Percentiles rank a stretch among this genome's conserved stretches.
phyloP scores from a whole-genome alignment of 73 alveolate genomes.

The Breviolum minutum region DNA sequence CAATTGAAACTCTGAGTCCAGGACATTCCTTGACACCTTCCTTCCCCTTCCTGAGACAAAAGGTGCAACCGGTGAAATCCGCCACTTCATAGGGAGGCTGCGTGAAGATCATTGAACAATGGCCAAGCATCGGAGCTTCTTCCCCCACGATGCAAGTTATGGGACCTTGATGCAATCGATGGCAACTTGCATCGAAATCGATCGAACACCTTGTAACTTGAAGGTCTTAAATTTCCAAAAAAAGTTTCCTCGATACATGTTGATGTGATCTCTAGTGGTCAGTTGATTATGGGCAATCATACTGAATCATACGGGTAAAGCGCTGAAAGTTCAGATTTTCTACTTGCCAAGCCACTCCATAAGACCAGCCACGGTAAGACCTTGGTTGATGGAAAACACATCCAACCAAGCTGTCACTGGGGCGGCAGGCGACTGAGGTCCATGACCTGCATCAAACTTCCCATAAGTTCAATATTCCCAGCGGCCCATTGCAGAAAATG shows the following conservation, averaged over 20 bases:
- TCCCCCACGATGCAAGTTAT: not conserved
- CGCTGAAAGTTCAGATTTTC: not conserved
- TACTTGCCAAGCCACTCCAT: not conserved
- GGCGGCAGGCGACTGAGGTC: not conserved
- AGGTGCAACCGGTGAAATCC: not conserved
- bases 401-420: no score
- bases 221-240: no score
- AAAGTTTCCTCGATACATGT: no score
- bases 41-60: not conserved
- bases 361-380: no score
- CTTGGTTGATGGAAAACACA: no score
- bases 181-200: no score
- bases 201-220: no score
- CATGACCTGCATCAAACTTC: constrained; percentile 7
- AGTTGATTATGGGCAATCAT: not conserved
- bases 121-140: constrained; percentile 12
- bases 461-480: not conserved
- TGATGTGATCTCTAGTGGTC: no score
- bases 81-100: not conserved
- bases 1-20: not conserved
- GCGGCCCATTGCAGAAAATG: no score
- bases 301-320: not conserved
- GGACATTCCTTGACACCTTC: constrained; percentile 25
- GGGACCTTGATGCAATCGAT: not conserved
- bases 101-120: not conserved